Percentiles rank a stretch among this genome's conserved stretches.
Evolutionary conservation across 129 eudicot species (phyloP).

Genomic region (Ambrosia artemisiifolia): DNA sequence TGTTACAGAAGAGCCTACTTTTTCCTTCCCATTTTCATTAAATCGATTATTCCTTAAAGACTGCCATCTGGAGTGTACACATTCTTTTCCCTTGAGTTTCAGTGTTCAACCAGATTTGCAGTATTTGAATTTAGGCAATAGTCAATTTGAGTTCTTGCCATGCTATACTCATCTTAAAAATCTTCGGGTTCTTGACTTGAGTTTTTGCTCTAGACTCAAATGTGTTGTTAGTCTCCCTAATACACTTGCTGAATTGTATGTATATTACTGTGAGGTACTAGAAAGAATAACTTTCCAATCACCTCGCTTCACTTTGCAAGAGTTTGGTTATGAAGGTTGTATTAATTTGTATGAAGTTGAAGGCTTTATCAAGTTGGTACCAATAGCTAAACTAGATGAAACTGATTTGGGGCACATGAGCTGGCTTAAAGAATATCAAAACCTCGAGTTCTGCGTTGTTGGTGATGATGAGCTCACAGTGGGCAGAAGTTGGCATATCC

Average conservation of each 20-base stretch:
- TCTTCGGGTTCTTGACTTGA: conserved; percentile 27
- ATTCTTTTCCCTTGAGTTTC: conserved; percentile 12
- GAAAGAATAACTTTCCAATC: conserved; percentile 20
- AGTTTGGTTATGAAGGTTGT: too few relatives aligned
- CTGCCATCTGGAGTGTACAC: background rate
- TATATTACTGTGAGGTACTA: background rate
- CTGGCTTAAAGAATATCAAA: conserved; percentile 26
- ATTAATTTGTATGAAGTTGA: conserved; percentile 16
- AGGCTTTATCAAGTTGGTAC: conserved; percentile 15
- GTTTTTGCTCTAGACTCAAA: conserved; percentile 19
- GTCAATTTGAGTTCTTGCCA: conserved; percentile 10
- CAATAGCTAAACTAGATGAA: conserved; percentile 12
- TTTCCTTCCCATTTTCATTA: conserved; percentile 16
- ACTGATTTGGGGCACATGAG: conserved; percentile 23
- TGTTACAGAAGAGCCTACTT: background rate
- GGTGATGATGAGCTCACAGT: conserved; percentile 22
- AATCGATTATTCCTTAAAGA: conserved; percentile 5
- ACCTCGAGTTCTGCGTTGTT: conserved; percentile 15
- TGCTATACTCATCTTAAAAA: conserved; percentile 6
- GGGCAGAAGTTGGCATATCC: conserved; percentile 10
- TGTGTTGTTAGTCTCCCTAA: conserved; percentile 13
- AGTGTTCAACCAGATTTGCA: conserved; percentile 1
- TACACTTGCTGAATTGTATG: conserved; percentile 7
- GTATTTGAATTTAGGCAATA: conserved; percentile 21
- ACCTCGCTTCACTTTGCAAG: background rate